phyloP scores from a whole-genome alignment of 768 basidiomycete species.

The Collybia nuda region DNA sequence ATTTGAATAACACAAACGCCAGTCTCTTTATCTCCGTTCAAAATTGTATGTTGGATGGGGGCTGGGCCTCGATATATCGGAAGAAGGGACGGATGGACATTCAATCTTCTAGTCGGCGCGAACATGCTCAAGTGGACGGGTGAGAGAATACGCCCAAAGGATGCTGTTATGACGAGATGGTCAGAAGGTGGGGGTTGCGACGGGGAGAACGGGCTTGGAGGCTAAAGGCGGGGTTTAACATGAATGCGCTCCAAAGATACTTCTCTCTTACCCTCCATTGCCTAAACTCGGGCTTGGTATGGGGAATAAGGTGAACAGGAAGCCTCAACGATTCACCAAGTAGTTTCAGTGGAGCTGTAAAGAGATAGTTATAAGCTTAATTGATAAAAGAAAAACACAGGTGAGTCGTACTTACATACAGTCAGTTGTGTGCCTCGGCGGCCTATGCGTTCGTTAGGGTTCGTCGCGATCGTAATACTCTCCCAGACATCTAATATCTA shows the following conservation, averaged over 20 bases:
- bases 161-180: conserved; percentile 81
- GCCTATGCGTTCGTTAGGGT: conserved; percentile 65
- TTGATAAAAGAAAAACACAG: too few relatives aligned
- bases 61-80: conserved; percentile 89
- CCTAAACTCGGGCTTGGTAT: conserved; percentile 56
- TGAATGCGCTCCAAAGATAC: not conserved
- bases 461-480: conserved; percentile 64
- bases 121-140: conserved; percentile 61
- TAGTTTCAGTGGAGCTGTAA: conserved; percentile 67
- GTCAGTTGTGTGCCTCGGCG: conserved; percentile 58
- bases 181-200: conserved; percentile 39
- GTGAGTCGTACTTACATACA: conserved; percentile 44
- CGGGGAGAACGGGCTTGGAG: conserved; percentile 17
- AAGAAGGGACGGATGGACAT: conserved; percentile 88
- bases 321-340: conserved; percentile 55
- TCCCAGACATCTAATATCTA: conserved; percentile 73
- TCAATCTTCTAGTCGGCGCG: conserved; percentile 57
- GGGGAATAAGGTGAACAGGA: conserved; percentile 62
- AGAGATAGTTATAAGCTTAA: not conserved
- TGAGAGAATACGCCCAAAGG: conserved; percentile 87
- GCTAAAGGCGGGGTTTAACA: not conserved
- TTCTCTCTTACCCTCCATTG: conserved; percentile 56
- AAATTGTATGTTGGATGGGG: conserved; percentile 82
- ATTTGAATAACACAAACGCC: conserved; percentile 84
- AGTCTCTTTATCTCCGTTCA: conserved; percentile 64